Base-by-base conservation (phyloP, 2,329 filamentous ascomycete genomes). In the Lasiodiplodia sp. region DNA sequence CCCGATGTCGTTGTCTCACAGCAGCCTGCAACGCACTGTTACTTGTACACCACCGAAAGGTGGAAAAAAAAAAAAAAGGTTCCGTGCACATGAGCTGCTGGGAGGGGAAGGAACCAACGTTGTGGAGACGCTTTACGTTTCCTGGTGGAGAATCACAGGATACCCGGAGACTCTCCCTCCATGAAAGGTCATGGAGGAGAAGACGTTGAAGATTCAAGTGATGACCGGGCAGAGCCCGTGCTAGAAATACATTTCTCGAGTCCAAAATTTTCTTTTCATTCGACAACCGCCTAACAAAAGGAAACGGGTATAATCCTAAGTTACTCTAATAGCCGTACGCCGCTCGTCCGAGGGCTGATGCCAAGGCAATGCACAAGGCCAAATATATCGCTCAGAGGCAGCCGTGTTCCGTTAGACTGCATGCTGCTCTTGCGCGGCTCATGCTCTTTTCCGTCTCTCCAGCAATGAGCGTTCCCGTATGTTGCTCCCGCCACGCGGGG, bases 261-360 rank as follows among this genome's bases (percentile, higher is more conserved):
- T 38, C 60, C 47, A 18, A n/a, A 53, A 64, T 64, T 64, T 62
- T 52, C 60, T 64, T 52, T 64, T 34, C 44, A 53, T 64, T 64
- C 25, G 58, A 52, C 44, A 53, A 52, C 60, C 60, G 60, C 60
- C 47, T 52, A 52, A 64, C 28, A 52, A 63, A 63, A 64, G 31
- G 60, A 64, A 64, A 64, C 60, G 60, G 60, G 60, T 64, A 64
- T 64, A 64, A 64, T 64, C 60, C 60, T 64, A 64, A 64, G 60
- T 64, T 64, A 47, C 51, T 64, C 60, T 64, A 64, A 64, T 21
- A 64, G 60, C 60, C 60, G 51, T 64, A 40, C 60, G 60, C 60
- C 60, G 47, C 60, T 64, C 60, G 37, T 52, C 47, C 60, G 44
- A 52, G 47, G 60, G 60, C 44, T 37, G 28, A 64, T 64, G 60